Evolutionary conservation across 352 stramenopile species (phyloP), one percentile per base, ranked within the genome.

Genomic region (Blastocystis sp.): DNA sequence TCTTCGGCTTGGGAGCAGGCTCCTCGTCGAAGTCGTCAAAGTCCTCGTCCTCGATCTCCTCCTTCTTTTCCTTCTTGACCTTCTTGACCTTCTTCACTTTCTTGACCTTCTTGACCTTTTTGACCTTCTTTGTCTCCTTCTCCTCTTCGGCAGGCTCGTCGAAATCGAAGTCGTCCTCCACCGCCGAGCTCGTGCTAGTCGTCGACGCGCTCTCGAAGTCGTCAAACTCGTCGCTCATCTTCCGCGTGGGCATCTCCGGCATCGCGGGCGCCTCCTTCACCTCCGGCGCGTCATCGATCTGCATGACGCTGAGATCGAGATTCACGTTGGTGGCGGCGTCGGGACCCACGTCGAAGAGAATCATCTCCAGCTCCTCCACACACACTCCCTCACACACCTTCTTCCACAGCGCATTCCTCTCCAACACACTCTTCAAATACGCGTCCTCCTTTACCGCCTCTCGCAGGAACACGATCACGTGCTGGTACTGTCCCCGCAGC

Each of bases 71-170:
- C 46, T 81, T 81, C 69, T 81, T 81, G 1, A 81, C 69, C 69
- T 81, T 81, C 48, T 81, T 81, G 16, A 81, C 69, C 34, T 81
- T 81, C 69, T 81, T 81, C 46, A 81, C 69, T 18, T 81, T 81
- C 69, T 81, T 81, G 8, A 81, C 69, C 69, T 81, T 81, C 69
- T 81, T 81, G 34, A 81, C 69, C 7, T 81, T 81, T 32, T 75
- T 75, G 4, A 75, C 63, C 32, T 81, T 81, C 67, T 78, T 78
- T 24, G 57, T 38, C 36, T 36, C 67, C 27, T 78, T 78, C n/a
- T 63, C 69, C 69, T 81, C 49, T 44, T 54, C 51, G 34, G 29
- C 24, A 38, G 29, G 29, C 24, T 71, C 59, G 6, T n/a, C 24
- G 24, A 46, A 71, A 9, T 71, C 59, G 38, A 46, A 16, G 14